These are phyloP conservation scores for Cryptococcus sp. DNA, from an alignment of 1,284 basidiomycete species.

Conservation along the genomic window DNA sequence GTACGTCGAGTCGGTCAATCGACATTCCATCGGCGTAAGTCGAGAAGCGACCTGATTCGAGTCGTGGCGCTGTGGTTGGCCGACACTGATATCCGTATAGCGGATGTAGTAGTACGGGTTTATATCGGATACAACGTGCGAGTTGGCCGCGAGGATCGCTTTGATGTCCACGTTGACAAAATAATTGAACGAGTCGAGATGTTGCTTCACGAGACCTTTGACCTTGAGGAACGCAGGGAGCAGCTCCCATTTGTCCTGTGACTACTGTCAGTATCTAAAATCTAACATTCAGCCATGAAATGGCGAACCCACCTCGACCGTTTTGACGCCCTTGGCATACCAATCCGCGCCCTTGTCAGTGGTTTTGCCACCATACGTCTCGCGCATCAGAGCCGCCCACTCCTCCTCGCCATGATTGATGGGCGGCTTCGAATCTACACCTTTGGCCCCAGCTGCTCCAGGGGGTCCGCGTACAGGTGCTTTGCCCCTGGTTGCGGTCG, in stretches of 20 bases:
- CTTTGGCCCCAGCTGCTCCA: too few species aligned
- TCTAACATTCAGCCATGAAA: neutral
- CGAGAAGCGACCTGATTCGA: conserved; percentile 60
- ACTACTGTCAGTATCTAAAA: too few species aligned
- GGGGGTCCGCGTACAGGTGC: conserved; percentile 19
- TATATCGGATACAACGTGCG: conserved; percentile 91
- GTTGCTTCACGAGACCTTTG: conserved; percentile 98
- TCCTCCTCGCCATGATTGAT: conserved; percentile 43
- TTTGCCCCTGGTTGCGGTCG: conserved; percentile 30
- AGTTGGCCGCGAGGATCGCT: conserved; percentile 92
- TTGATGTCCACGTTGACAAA: conserved; percentile 97
- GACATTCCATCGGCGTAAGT: conserved; percentile 96
- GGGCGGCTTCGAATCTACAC: conserved; percentile 24
- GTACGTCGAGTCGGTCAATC: conserved; percentile 94
- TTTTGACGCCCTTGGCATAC: conserved; percentile 57
- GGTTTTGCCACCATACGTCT: conserved; percentile 27
- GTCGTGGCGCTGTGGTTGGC: conserved; percentile 86
- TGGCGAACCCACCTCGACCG: conserved; percentile 55
- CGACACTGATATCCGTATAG: conserved; percentile 93
- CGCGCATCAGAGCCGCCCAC: conserved; percentile 51
- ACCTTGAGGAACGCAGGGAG: conserved; percentile 93
- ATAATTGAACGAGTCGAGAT: conserved; percentile 99
- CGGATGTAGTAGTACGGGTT: conserved; percentile 97
- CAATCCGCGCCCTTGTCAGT: conserved; percentile 36
- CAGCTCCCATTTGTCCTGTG: conserved; percentile 94